A percentile compares a stretch with the other conserved stretches of the same genome.
These are phyloP conservation scores for Pyrenula aspistea DNA, from an alignment of 495 filamentous ascomycete species.

Conservation along the genomic window DNA sequence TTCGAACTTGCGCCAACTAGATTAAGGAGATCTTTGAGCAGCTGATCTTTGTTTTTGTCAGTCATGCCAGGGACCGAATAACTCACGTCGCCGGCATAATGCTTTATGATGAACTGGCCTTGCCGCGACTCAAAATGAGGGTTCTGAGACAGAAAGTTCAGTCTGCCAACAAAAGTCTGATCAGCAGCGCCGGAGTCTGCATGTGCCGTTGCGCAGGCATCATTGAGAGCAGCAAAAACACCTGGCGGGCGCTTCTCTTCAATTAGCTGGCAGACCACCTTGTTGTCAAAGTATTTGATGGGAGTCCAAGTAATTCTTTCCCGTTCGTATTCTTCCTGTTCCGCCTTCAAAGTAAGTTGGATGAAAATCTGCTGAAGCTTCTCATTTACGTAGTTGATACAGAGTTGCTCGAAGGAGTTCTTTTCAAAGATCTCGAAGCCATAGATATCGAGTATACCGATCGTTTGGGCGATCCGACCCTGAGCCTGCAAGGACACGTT, in stretches of 20 bases:
- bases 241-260: constrained; percentile 86
- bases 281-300: constrained; percentile 99
- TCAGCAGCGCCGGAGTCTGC: constrained; percentile 91
- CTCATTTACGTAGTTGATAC: constrained; percentile 99
- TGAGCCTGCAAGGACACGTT: constrained; percentile 80
- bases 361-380: constrained; percentile 99
- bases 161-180: constrained; percentile 83
- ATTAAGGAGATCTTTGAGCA: constrained; percentile 87
- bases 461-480: constrained; percentile 62
- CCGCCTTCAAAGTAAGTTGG: constrained; percentile 88
- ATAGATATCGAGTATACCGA: constrained; percentile 98
- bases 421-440: constrained; percentile 99
- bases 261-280: constrained; percentile 95
- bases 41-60: constrained; percentile 98
- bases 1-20: constrained; percentile 77
- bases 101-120: constrained; percentile 96
- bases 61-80: constrained; percentile 97
- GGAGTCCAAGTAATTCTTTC: constrained; percentile 98
- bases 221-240: constrained; percentile 91
- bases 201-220: constrained; percentile 93
- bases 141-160: constrained; percentile 79
- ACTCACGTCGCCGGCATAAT: constrained; percentile 95
- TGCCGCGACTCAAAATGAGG: constrained; percentile 86
- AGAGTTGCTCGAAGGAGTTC: constrained; percentile 98
- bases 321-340: constrained; percentile 94